Evolutionary conservation across 2,329 filamentous ascomycete species (phyloP).

Genomic region (Nemania sp.): DNA sequence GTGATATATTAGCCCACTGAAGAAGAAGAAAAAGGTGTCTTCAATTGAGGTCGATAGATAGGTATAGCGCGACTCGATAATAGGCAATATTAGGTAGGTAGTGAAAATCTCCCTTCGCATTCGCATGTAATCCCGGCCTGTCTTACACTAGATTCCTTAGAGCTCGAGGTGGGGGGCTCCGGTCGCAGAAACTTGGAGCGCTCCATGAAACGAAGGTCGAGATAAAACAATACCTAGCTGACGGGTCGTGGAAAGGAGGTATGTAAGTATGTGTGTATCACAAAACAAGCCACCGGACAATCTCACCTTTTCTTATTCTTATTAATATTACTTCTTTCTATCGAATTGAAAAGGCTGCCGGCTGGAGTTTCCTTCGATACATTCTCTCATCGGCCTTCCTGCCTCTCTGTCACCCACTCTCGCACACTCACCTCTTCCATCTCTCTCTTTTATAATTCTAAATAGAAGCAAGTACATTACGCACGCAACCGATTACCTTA

Average conservation of each 20-base stretch:
- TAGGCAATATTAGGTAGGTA: no score
- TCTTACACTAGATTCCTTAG: slow-evolving; percentile 11
- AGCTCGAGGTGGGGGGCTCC: slow-evolving; percentile 24
- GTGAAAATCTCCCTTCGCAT: no score
- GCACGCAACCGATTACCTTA: background rate
- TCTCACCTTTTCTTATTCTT: background rate
- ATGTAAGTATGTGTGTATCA: background rate
- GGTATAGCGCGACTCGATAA: no score
- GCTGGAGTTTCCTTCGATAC: no score
- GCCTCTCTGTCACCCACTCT: no score
- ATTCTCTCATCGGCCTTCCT: no score
- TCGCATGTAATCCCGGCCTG: background rate
- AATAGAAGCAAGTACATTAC: background rate
- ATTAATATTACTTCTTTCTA: background rate
- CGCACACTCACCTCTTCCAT: background rate
- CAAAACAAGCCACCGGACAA: slow-evolving; percentile 5
- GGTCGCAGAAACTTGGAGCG: slow-evolving; percentile 15
- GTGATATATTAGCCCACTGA: no score
- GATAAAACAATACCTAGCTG: slow-evolving; percentile 3
- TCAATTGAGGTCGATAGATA: no score
- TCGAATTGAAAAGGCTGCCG: background rate
- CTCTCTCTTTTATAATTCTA: background rate
- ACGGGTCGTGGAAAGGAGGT: no score
- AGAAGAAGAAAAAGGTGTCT: no score
- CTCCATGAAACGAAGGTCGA: no score